A percentile compares a stretch with the other conserved stretches of the same genome.
phyloP scores from a whole-genome alignment of 2,329 filamentous ascomycete genomes.

The Furcasterigmium sp. region DNA sequence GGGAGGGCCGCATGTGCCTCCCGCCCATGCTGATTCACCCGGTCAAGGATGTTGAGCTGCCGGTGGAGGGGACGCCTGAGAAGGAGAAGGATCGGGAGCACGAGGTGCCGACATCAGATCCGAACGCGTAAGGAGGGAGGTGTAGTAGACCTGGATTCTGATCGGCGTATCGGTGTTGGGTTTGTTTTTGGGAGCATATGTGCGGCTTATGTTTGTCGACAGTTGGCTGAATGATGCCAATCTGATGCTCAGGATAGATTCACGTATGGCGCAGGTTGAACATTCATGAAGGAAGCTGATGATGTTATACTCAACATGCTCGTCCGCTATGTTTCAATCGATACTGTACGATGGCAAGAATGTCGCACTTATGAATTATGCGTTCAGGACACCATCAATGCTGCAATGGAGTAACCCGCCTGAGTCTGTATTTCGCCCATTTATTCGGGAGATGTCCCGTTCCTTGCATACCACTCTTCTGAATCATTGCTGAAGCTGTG shows the following conservation, averaged over 20 bases:
- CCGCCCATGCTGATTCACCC: constrained; percentile 88
- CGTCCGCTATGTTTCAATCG: too few relatives aligned
- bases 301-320: too few relatives aligned
- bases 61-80: constrained; percentile 54
- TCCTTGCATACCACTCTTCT: too few relatives aligned
- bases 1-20: constrained; percentile 84
- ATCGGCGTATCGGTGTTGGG: constrained; percentile 9
- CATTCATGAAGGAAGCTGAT: constrained; percentile 5
- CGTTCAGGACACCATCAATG: too few relatives aligned
- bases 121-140: constrained; percentile 26
- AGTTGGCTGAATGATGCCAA: not conserved
- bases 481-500: too few relatives aligned
- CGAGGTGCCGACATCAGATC: constrained; percentile 43
- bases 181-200: constrained; percentile 6
- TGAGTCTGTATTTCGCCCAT: too few relatives aligned
- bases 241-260: constrained; percentile 1
- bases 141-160: constrained; percentile 6
- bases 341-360: too few relatives aligned
- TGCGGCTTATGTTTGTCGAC: constrained; percentile 4
- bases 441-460: too few relatives aligned
- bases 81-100: constrained; percentile 28
- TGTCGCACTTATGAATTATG: too few relatives aligned
- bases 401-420: too few relatives aligned
- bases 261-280: constrained; percentile 10
- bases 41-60: constrained; percentile 68